Evolutionary conservation across 2,329 filamentous ascomycete species (phyloP).

Genomic region (Trichoderma sp.): DNA sequence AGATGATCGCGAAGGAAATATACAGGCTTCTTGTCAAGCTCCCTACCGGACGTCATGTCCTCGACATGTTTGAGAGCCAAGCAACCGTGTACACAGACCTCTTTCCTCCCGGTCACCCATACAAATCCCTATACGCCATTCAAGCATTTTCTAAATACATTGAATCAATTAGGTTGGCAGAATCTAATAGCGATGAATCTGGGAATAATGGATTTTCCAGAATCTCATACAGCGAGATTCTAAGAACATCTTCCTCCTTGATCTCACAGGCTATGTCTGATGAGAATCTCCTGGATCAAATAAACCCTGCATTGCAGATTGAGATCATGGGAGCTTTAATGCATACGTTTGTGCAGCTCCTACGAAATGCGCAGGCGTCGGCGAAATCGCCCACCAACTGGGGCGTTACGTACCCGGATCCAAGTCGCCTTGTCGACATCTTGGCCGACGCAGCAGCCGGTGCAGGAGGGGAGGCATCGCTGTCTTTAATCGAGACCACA

Average conservation of each 20-base stretch:
- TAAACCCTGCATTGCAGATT: slow-evolving; percentile 26
- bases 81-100: slow-evolving; percentile 55
- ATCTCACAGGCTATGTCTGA: slow-evolving; percentile 61
- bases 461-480: slow-evolving; percentile 25
- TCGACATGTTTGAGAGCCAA: slow-evolving; percentile 55
- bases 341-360: slow-evolving; percentile 29
- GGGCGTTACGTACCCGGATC: not conserved
- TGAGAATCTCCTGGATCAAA: slow-evolving; percentile 47
- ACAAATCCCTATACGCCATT: slow-evolving; percentile 70
- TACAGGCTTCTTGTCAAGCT: slow-evolving; percentile 69
- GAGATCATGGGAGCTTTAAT: slow-evolving; percentile 30
- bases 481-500: slow-evolving; percentile 28
- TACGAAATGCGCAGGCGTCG: slow-evolving; percentile 25
- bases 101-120: slow-evolving; percentile 67
- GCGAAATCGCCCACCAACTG: not conserved
- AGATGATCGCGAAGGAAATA: slow-evolving; percentile 67
- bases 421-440: slow-evolving; percentile 26
- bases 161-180: slow-evolving; percentile 37
- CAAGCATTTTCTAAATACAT: slow-evolving; percentile 64
- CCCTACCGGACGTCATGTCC: slow-evolving; percentile 62
- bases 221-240: slow-evolving; percentile 6
- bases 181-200: not conserved
- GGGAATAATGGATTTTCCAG: not conserved
- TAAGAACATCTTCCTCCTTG: slow-evolving; percentile 47
- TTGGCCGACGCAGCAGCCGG: slow-evolving; percentile 26